Conservation (phyloP, 331 rosid species). For the Acacia concinna region DNA sequence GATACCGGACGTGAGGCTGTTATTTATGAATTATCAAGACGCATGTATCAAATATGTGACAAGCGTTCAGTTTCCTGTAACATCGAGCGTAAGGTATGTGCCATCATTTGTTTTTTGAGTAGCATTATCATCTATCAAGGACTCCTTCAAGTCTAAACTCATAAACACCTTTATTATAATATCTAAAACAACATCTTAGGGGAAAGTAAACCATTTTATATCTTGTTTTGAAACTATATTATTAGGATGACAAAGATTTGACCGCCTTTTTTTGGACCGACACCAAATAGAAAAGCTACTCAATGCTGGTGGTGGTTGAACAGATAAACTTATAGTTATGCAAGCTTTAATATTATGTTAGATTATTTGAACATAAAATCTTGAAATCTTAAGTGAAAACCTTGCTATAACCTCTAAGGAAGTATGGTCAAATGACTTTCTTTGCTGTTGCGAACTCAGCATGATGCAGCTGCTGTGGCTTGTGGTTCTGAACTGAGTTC, state of each 20-base stretch:
- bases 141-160: background rate
- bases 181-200: background rate
- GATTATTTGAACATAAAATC: background rate
- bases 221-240: background rate
- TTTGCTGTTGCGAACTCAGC: conserved; percentile 52
- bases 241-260: background rate
- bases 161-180: background rate
- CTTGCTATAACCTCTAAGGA: background rate
- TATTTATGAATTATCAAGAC: conserved; percentile 67
- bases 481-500: conserved; percentile 79
- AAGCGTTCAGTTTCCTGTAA: conserved; percentile 81
- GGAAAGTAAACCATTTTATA: background rate
- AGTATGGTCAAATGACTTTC: conserved; percentile 12
- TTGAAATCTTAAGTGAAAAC: background rate
- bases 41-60: conserved; percentile 71
- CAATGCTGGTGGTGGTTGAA: background rate
- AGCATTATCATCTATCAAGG: background rate
- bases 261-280: background rate
- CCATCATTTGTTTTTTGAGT: conserved; percentile 15
- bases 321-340: background rate
- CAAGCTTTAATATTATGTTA: background rate
- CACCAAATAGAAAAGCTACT: background rate
- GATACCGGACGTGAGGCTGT: conserved; percentile 88
- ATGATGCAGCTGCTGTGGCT: conserved; percentile 85
- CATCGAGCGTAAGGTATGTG: conserved; percentile 74